These are phyloP conservation scores for Fraxinus floribunda DNA, from an alignment of 305 asterid genomes.

Conservation along the genomic window DNA sequence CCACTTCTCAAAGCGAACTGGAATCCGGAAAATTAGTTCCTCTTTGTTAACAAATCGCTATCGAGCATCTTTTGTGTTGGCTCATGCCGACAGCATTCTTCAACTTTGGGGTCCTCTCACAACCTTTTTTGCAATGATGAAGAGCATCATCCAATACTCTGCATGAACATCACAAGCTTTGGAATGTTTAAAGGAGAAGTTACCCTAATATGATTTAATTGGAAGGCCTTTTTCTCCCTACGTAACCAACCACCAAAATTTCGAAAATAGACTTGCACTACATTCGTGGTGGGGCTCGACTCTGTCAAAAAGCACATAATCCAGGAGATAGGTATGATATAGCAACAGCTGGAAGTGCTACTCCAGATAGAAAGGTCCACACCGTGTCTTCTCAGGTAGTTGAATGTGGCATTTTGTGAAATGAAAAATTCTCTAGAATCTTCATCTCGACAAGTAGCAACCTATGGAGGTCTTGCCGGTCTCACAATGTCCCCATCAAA, in stretches of 20 bases:
- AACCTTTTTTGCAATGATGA: conserved; percentile 54
- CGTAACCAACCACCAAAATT: conserved; percentile 46
- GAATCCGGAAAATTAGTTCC: conserved; percentile 33
- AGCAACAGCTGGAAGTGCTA: conserved; percentile 28
- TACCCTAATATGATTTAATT: conserved; percentile 35
- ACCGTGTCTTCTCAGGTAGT: conserved; percentile 20
- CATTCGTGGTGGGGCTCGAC: conserved; percentile 45
- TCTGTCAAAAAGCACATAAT: conserved; percentile 19
- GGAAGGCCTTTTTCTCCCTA: conserved; percentile 23
- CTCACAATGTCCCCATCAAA: conserved; percentile 31
- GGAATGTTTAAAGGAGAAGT: conserved; percentile 42
- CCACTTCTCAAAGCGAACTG: conserved; percentile 26
- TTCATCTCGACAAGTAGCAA: conserved; percentile 17
- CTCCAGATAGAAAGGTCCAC: conserved; percentile 34
- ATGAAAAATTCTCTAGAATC: no score
- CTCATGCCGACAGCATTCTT: conserved; percentile 47
- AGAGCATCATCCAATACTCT: conserved; percentile 44
- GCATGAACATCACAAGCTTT: conserved; percentile 42
- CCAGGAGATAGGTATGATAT: conserved; percentile 21
- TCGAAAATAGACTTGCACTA: conserved; percentile 43
- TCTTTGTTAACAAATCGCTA: conserved; percentile 46
- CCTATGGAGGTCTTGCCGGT: conserved; percentile 32
- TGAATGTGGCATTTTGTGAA: conserved; percentile 16
- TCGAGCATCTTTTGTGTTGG: conserved; percentile 45
- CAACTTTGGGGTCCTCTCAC: conserved; percentile 53